Conservation (phyloP, 176 grass and related monocot genomes). For the Secale cereale region DNA sequence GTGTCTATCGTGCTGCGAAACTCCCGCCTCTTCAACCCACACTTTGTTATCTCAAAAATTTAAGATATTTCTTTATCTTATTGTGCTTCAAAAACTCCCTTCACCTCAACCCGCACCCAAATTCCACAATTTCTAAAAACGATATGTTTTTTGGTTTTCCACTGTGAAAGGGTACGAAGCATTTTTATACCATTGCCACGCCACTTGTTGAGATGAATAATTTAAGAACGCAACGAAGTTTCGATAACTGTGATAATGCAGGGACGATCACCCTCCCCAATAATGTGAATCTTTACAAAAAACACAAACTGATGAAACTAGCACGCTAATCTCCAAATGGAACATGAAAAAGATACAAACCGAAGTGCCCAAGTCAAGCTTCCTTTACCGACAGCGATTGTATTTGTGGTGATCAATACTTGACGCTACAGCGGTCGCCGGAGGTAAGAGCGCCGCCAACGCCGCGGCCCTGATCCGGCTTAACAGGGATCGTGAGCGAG, state of each 20-base stretch:
- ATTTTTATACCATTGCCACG: neutral
- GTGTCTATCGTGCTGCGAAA: too few relatives aligned
- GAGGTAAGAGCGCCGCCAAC: neutral
- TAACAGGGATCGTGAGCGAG: neutral
- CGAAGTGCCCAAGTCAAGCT: neutral
- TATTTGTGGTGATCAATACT: conserved; percentile 19
- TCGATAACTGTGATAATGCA: neutral
- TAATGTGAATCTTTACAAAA: neutral
- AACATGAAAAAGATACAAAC: neutral
- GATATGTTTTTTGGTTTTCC: too few relatives aligned
- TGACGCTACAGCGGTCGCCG: conserved; percentile 24
- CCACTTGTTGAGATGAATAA: neutral
- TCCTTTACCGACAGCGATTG: too few relatives aligned
- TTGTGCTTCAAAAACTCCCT: too few relatives aligned
- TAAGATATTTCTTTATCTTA: too few relatives aligned
- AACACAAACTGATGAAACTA: neutral
- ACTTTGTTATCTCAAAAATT: too few relatives aligned
- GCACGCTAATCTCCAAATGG: neutral
- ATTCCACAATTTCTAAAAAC: too few relatives aligned
- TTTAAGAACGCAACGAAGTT: neutral
- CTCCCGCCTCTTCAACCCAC: too few relatives aligned
- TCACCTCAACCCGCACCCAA: too few relatives aligned
- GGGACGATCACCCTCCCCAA: neutral
- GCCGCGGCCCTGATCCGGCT: neutral
- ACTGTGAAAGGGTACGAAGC: too few relatives aligned